These are phyloP conservation scores for Bruguiera hainesii DNA, from an alignment of 441 rosid species.

Conservation along the genomic window DNA sequence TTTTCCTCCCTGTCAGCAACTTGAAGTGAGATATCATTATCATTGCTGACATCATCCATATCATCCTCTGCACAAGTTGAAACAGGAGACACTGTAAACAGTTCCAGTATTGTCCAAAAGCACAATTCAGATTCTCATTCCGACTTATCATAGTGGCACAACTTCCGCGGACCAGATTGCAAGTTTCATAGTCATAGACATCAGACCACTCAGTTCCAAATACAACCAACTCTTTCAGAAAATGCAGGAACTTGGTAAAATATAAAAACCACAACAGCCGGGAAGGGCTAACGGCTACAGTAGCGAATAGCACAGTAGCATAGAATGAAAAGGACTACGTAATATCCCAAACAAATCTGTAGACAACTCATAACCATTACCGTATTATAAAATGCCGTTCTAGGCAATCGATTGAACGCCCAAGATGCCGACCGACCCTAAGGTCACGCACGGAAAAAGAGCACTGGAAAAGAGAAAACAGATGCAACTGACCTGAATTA, in stretches of 20 bases:
- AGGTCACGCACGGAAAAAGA: neutral
- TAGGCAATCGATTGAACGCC: neutral
- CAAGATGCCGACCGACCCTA: neutral
- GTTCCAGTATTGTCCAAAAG: slow-evolving; percentile 8
- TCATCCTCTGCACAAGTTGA: slow-evolving; percentile 44
- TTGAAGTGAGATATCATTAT: slow-evolving; percentile 25
- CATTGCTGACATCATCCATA: slow-evolving; percentile 34
- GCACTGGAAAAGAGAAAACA: neutral
- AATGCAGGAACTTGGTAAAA: too few relatives aligned
- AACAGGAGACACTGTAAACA: slow-evolving; percentile 11
- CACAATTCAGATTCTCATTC: slow-evolving; percentile 6
- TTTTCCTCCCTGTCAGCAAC: slow-evolving; percentile 30
- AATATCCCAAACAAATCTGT: neutral
- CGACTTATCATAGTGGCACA: neutral
- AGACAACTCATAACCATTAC: too few relatives aligned
- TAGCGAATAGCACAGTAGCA: too few relatives aligned
- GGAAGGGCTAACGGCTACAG: too few relatives aligned
- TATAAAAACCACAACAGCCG: too few relatives aligned
- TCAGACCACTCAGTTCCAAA: too few relatives aligned
- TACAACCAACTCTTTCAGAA: too few relatives aligned
- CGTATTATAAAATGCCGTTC: too few relatives aligned
- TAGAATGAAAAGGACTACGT: too few relatives aligned
- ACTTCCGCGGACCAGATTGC: neutral
- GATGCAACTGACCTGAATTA: too few relatives aligned
- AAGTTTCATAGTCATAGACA: too few relatives aligned